These are phyloP conservation scores for Arthroderma sp. DNA, from an alignment of 2,329 filamentous ascomycete species.

Conservation along the genomic window DNA sequence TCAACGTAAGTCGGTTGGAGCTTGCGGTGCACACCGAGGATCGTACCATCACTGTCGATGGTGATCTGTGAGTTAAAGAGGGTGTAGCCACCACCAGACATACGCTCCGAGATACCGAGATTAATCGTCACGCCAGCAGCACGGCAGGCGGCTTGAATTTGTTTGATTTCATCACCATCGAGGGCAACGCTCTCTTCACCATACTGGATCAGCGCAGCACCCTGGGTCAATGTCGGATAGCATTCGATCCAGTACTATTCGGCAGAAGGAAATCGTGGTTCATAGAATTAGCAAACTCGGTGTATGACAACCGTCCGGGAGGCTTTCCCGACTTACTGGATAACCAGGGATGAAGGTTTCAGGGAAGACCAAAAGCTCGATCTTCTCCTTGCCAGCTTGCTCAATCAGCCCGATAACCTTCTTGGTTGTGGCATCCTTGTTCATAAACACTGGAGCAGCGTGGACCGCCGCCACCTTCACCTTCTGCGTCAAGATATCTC, in stretches of 20 bases:
- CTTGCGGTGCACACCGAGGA: slow-evolving; percentile 26
- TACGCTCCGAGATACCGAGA: slow-evolving; percentile 23
- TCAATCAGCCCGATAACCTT: slow-evolving; percentile 23
- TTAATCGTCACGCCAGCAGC: slow-evolving; percentile 20
- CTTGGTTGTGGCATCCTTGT: slow-evolving; percentile 22
- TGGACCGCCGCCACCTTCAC: slow-evolving; percentile 26
- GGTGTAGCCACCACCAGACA: slow-evolving; percentile 19
- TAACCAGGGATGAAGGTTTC: slow-evolving; percentile 27
- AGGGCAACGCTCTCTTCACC: slow-evolving; percentile 24
- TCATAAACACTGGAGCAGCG: slow-evolving; percentile 25
- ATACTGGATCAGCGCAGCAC: slow-evolving; percentile 20
- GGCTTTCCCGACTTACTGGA: slow-evolving; percentile 11
- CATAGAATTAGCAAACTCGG: not conserved
- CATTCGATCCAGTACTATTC: slow-evolving; percentile 22
- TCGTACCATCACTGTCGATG: slow-evolving; percentile 21
- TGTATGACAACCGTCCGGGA: too few relatives aligned
- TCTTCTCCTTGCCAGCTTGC: slow-evolving; percentile 17
- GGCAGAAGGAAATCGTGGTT: not conserved
- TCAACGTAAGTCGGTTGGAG: slow-evolving; percentile 25
- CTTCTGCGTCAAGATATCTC: slow-evolving; percentile 9
- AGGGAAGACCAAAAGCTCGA: slow-evolving; percentile 24
- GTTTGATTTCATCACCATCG: slow-evolving; percentile 18
- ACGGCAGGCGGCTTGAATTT: slow-evolving; percentile 22
- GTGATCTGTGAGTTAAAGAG: slow-evolving; percentile 26
- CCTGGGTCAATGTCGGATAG: slow-evolving; percentile 24